phyloP scores from a whole-genome alignment of 225 moss, liverwort and hornwort species.

The Pseudisothecium myosuroides region DNA sequence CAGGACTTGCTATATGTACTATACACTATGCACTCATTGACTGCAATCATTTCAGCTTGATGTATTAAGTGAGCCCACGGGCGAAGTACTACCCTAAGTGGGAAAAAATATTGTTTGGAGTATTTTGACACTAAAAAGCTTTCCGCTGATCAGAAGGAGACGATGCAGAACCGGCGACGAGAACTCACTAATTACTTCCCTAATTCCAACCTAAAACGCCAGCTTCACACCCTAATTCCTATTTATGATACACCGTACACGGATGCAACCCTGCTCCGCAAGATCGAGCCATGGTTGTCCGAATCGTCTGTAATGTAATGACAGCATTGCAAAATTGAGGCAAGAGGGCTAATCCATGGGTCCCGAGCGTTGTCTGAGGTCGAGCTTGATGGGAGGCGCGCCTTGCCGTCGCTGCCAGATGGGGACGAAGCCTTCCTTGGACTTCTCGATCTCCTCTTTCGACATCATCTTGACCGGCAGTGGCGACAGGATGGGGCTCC shows the following conservation, averaged over 20 bases:
- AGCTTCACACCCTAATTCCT: background rate
- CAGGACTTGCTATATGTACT: background rate
- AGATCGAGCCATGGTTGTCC: background rate
- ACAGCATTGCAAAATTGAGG: background rate
- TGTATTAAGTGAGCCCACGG: slow-evolving; percentile 11
- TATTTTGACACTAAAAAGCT: background rate
- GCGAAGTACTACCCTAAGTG: slow-evolving; percentile 4
- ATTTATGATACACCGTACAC: slow-evolving; percentile 7
- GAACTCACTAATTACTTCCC: background rate
- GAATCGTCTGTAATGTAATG: background rate
- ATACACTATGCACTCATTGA: background rate
- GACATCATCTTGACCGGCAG: slow-evolving; percentile 17
- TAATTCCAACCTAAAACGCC: background rate
- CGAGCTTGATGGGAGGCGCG: slow-evolving; percentile 21
- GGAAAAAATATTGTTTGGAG: background rate
- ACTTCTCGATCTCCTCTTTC: slow-evolving; percentile 30
- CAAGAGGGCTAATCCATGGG: background rate
- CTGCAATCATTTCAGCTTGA: background rate
- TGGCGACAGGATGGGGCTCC: slow-evolving; percentile 3
- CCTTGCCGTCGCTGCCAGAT: slow-evolving; percentile 37
- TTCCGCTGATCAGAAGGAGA: background rate
- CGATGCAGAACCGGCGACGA: background rate
- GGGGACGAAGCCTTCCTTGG: slow-evolving; percentile 14
- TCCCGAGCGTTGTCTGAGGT: slow-evolving; percentile 31
- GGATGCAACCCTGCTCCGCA: background rate